Conservation (phyloP, 139 green algal species). For the Chlorella sp. region DNA sequence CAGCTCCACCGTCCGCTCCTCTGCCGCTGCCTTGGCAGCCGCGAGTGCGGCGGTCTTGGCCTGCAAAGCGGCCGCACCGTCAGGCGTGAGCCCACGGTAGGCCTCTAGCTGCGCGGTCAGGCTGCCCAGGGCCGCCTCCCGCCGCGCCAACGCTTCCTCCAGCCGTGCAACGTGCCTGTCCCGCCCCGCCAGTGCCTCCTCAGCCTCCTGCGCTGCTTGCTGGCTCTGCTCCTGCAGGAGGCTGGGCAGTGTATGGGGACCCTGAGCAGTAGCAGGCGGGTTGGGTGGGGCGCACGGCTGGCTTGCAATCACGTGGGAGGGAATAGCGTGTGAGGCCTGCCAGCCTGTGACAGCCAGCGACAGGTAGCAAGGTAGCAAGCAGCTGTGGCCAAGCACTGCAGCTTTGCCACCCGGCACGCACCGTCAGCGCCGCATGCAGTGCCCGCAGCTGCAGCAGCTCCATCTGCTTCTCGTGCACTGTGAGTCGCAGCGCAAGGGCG, state of each 20-base stretch:
- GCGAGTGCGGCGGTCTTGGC: not conserved
- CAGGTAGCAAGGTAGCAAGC: not conserved
- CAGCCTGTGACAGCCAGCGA: not conserved
- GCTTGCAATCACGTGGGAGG: not conserved
- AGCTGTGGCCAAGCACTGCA: not conserved
- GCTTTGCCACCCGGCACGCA: not conserved
- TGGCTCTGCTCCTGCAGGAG: constrained; percentile 16
- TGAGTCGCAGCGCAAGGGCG: constrained; percentile 8
- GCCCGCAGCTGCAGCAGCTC: constrained; percentile 23
- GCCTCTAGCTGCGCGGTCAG: constrained; percentile 18
- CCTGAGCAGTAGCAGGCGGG: too few relatives aligned
- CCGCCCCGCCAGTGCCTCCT: constrained; percentile 3
- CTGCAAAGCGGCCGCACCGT: constrained; percentile 7
- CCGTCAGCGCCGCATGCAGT: not conserved
- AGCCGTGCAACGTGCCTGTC: constrained; percentile 12
- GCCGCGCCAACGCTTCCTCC: not conserved
- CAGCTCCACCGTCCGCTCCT: not conserved
- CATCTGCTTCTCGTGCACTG: constrained; percentile 31
- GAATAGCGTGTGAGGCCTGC: too few relatives aligned
- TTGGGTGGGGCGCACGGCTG: too few relatives aligned
- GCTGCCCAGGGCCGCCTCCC: not conserved
- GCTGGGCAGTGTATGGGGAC: too few relatives aligned
- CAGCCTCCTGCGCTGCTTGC: not conserved
- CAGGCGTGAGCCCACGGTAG: constrained; percentile 3
- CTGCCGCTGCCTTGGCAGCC: not conserved